phyloP scores from a whole-genome alignment of 2,329 filamentous ascomycete genomes.

The Shiraia bambusicola region DNA sequence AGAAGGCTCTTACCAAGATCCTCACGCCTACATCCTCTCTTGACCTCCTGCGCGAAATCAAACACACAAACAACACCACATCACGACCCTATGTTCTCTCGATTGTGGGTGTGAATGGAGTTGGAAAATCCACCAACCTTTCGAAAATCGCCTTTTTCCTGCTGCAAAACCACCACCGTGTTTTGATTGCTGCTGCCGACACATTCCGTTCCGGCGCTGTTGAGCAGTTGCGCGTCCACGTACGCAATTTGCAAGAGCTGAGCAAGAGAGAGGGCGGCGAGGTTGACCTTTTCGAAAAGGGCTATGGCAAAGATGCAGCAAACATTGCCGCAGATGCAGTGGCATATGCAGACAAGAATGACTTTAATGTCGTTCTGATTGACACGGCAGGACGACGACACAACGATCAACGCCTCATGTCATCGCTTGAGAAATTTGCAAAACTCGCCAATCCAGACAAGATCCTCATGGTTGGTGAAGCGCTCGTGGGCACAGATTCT shows the following conservation, averaged over 20 bases:
- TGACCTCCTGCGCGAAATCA: constrained; percentile 91
- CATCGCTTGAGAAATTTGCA: constrained; percentile 92
- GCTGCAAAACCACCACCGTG: constrained; percentile 93
- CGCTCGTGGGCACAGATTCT: constrained; percentile 90
- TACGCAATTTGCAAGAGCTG: constrained; percentile 88
- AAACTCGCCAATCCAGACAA: constrained; percentile 96
- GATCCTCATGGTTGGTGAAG: constrained; percentile 95
- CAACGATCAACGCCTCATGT: constrained; percentile 96
- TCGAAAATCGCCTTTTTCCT: constrained; percentile 98
- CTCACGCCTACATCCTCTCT: constrained; percentile 93
- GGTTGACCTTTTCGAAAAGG: constrained; percentile 93
- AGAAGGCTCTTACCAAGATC: constrained; percentile 89
- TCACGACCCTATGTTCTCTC: constrained; percentile 92
- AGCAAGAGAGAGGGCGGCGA: constrained; percentile 74
- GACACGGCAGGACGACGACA: constrained; percentile 94
- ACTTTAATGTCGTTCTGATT: constrained; percentile 92
- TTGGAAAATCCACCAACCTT: constrained; percentile 96
- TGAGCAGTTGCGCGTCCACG: constrained; percentile 93
- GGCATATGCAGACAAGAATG: constrained; percentile 69
- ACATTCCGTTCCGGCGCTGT: constrained; percentile 97
- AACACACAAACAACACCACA: constrained; percentile 64
- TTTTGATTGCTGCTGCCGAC: constrained; percentile 90
- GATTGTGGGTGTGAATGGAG: constrained; percentile 96
- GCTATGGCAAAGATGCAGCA: constrained; percentile 96
- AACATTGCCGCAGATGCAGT: constrained; percentile 94